Conservation (phyloP, 306 rosid species). For the Albizia julibrissin region DNA sequence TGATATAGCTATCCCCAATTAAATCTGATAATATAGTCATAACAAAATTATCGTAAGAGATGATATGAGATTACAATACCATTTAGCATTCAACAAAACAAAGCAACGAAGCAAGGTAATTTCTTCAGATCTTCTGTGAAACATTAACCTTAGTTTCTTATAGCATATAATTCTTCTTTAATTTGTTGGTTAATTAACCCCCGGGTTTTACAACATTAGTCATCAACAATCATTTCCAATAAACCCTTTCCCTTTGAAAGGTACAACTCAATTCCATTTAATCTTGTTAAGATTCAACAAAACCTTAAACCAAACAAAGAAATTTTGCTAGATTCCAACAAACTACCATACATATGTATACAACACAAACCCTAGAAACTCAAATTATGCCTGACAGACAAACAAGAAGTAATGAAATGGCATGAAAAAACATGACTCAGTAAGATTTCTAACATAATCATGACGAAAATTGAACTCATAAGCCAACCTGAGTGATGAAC, state of each 20-base stretch:
- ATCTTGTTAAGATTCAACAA: not conserved
- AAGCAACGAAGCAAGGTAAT: not conserved
- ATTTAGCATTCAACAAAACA: not conserved
- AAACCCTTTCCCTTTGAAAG: not conserved
- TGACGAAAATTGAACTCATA: not conserved
- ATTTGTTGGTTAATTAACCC: not conserved
- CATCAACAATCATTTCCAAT: not conserved
- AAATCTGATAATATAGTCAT: no score
- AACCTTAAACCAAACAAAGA: not conserved
- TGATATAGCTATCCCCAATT: no score
- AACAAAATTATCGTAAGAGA: not conserved
- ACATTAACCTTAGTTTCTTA: not conserved
- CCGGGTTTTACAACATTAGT: not conserved
- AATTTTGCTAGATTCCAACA: not conserved
- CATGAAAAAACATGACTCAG: not conserved
- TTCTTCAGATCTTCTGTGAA: not conserved
- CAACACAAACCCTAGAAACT: not conserved
- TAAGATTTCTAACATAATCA: not conserved
- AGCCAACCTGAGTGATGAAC: slow-evolving; percentile 14
- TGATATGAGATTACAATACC: not conserved
- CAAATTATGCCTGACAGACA: not conserved
- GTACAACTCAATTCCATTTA: not conserved
- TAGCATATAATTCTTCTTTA: no score
- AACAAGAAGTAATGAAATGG: not conserved
- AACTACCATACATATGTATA: not conserved